Evolutionary conservation across 129 eudicot genomes (phyloP).

Genomic region (Flaveria robusta): DNA sequence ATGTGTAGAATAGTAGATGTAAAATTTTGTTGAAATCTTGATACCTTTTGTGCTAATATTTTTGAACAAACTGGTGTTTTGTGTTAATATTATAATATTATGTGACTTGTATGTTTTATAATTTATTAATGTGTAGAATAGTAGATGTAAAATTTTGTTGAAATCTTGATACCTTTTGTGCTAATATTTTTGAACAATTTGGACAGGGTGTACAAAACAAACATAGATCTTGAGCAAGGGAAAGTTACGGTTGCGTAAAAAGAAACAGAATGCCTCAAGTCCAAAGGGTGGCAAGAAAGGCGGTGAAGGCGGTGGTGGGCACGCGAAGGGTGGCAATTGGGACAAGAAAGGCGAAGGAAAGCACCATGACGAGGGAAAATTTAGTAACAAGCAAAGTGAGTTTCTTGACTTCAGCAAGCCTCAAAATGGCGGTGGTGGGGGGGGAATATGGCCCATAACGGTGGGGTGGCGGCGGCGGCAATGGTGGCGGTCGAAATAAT

Average conservation of each 20-base stretch:
- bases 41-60: not conserved
- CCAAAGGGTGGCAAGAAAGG: conserved; percentile 47
- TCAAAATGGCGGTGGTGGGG: conserved; percentile 43
- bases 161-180: not conserved
- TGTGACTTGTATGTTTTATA: not conserved
- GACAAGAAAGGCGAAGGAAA: conserved; percentile 36
- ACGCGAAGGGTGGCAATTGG: conserved; percentile 23
- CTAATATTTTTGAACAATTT: conserved; percentile 1
- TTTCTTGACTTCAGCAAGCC: conserved; percentile 44
- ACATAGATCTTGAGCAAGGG: conserved; percentile 75
- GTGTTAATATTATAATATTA: not conserved
- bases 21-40: not conserved
- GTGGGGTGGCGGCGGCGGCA: conserved; percentile 49
- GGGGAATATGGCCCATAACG: conserved; percentile 31
- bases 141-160: not conserved
- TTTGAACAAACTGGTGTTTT: not conserved
- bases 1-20: not conserved
- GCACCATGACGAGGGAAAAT: conserved; percentile 45
- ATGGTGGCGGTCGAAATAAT: conserved; percentile 36
- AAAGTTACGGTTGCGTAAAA: conserved; percentile 73
- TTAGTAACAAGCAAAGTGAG: conserved; percentile 44
- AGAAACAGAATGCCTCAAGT: conserved; percentile 34
- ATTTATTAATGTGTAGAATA: not conserved
- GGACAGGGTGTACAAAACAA: conserved; percentile 58
- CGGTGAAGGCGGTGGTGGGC: conserved; percentile 15